Evolutionary conservation across 345 rosid genomes (phyloP).

Genomic region (Brassica nigra): DNA sequence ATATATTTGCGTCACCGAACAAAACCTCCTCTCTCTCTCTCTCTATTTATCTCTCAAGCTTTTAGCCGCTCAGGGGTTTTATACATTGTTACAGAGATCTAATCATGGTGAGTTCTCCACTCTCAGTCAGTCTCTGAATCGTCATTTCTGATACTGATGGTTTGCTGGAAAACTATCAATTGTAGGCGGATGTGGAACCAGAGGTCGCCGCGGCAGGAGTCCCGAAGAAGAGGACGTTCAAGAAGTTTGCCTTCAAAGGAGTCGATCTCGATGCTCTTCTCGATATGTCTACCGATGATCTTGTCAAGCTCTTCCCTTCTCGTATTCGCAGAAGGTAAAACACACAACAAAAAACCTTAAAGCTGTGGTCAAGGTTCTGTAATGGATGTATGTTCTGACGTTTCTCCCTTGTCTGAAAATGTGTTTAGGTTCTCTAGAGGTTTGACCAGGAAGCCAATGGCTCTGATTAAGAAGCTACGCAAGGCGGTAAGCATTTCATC

Average conservation of each 20-base stretch:
- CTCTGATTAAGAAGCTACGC: constrained; percentile 78
- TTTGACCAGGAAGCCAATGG: constrained; percentile 85
- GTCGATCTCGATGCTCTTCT: constrained; percentile 88
- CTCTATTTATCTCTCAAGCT: background rate
- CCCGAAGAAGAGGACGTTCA: constrained; percentile 87
- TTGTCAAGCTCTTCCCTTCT: constrained; percentile 86
- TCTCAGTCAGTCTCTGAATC: background rate
- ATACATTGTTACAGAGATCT: constrained; percentile 21
- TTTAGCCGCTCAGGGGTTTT: constrained; percentile 24
- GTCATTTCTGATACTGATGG: background rate
- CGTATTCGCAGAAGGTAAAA: constrained; percentile 99
- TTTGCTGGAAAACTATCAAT: background rate
- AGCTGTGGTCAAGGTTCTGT: background rate
- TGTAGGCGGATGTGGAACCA: constrained; percentile 56
- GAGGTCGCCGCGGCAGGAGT: constrained; percentile 52
- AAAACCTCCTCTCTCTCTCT: background rate
- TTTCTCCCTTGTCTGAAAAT: background rate
- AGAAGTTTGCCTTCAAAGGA: constrained; percentile 83
- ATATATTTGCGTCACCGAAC: background rate
- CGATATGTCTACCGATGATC: constrained; percentile 94
- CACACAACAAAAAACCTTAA: too few species aligned
- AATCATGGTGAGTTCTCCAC: constrained; percentile 36
- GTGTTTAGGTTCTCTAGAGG: constrained; percentile 83
- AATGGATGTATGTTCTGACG: background rate
- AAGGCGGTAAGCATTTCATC: constrained; percentile 58